Evolutionary conservation across 2,329 filamentous ascomycete species (phyloP).

Genomic region (Aspergillus ruber): DNA sequence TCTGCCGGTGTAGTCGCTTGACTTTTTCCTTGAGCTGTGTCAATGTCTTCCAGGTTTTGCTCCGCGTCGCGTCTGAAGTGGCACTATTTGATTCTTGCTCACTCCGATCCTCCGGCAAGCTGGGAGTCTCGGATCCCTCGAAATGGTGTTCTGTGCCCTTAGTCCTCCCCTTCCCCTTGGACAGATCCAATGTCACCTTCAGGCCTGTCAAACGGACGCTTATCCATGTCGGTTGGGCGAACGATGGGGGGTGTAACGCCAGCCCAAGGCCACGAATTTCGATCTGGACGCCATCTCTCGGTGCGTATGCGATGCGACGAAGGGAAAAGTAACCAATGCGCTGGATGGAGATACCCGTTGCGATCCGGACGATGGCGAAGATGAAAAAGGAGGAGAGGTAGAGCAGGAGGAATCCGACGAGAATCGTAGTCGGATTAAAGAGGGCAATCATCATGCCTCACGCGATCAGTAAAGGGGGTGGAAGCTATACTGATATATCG

Average conservation of each 20-base stretch:
- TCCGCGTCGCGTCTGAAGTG: slow-evolving; percentile 38
- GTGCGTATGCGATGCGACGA: slow-evolving; percentile 82
- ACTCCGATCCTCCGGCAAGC: slow-evolving; percentile 18
- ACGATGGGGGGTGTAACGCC: slow-evolving; percentile 85
- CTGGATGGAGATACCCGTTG: slow-evolving; percentile 93
- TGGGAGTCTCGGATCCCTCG: slow-evolving; percentile 16
- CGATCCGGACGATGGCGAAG: slow-evolving; percentile 85
- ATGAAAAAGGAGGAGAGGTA: slow-evolving; percentile 90
- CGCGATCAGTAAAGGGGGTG: slow-evolving; percentile 22
- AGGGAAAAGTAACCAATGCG: slow-evolving; percentile 88
- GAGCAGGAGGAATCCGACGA: slow-evolving; percentile 75
- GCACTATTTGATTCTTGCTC: slow-evolving; percentile 11
- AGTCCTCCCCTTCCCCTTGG: slow-evolving; percentile 25
- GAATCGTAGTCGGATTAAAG: slow-evolving; percentile 66
- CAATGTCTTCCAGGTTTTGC: slow-evolving; percentile 73
- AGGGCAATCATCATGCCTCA: slow-evolving; percentile 37
- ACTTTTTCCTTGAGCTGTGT: slow-evolving; percentile 75
- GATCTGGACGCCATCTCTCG: slow-evolving; percentile 79
- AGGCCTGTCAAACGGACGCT: slow-evolving; percentile 84
- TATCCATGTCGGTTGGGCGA: slow-evolving; percentile 94
- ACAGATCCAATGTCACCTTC: slow-evolving; percentile 73
- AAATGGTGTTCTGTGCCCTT: slow-evolving; percentile 8
- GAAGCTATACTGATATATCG: slow-evolving; percentile 19
- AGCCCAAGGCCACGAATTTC: slow-evolving; percentile 85
- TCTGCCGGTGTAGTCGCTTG: slow-evolving; percentile 76